Conservation (phyloP, 2,329 filamentous ascomycete genomes). For the Talaromyces sp. region DNA sequence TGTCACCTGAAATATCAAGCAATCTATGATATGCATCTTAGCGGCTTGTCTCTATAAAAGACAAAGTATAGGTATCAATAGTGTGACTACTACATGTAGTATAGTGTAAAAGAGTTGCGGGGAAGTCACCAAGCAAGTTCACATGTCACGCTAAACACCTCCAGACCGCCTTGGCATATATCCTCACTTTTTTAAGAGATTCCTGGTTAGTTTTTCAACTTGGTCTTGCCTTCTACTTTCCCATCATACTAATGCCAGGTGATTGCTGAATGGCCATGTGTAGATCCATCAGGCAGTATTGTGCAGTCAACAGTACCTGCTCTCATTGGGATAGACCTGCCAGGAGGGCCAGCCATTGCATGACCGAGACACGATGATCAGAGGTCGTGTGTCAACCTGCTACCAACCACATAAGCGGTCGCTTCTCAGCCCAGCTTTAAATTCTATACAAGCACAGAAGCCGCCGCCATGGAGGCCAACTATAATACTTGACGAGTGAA, state of each 20-base stretch:
- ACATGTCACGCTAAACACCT: constrained; percentile 5
- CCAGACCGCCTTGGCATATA: constrained; percentile 15
- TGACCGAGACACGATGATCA: constrained; percentile 36
- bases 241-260: background rate
- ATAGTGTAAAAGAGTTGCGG: constrained; percentile 1
- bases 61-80: background rate
- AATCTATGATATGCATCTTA: background rate
- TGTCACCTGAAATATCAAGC: background rate
- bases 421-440: constrained; percentile 25
- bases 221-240: background rate
- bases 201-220: background rate
- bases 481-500: constrained; percentile 59
- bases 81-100: background rate
- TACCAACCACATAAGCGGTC: constrained; percentile 28
- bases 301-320: constrained; percentile 6
- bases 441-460: constrained; percentile 28
- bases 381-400: constrained; percentile 34
- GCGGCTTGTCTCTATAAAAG: background rate
- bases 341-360: constrained; percentile 25
- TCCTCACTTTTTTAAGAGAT: background rate
- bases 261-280: constrained; percentile 9
- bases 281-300: background rate
- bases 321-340: constrained; percentile 11
- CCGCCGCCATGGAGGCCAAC: constrained; percentile 59
- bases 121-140: background rate